Evolutionary conservation across 768 basidiomycete species (phyloP).

Genomic region (button mushroom (Agaricus bisporus)): DNA sequence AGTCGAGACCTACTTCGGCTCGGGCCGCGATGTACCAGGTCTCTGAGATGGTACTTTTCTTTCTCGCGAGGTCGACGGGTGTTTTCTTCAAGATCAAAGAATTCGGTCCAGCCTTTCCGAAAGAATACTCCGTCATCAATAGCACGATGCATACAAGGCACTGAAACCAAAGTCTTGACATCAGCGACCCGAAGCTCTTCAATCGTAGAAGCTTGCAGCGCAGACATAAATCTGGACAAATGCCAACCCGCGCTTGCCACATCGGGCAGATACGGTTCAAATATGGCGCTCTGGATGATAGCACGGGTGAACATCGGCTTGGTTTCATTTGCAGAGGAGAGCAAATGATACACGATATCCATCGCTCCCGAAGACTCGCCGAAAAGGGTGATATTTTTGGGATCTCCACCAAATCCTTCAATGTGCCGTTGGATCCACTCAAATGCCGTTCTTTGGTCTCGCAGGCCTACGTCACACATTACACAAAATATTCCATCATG

Average conservation of each 20-base stretch:
- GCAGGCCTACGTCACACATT: constrained; percentile 37
- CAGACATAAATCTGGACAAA: constrained; percentile 55
- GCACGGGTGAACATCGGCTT: constrained; percentile 65
- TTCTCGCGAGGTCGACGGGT: constrained; percentile 8
- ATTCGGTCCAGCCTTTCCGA: constrained; percentile 49
- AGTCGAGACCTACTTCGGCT: constrained; percentile 17
- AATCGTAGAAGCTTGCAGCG: constrained; percentile 46
- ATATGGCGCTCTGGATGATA: constrained; percentile 66
- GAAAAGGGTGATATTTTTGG: constrained; percentile 48
- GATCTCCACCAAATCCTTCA: constrained; percentile 61
- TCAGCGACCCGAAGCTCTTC: constrained; percentile 59
- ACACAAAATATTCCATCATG: neutral
- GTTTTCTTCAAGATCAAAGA: constrained; percentile 31
- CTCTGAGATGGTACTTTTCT: neutral
- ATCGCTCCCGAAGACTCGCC: constrained; percentile 48
- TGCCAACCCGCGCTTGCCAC: constrained; percentile 59
- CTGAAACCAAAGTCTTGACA: constrained; percentile 49
- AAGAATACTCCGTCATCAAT: constrained; percentile 72
- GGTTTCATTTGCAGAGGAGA: constrained; percentile 55
- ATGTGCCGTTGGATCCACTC: constrained; percentile 62
- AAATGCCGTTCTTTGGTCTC: constrained; percentile 58
- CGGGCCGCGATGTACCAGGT: neutral
- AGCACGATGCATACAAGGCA: constrained; percentile 44
- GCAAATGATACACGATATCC: constrained; percentile 56
- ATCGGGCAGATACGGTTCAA: constrained; percentile 58